Conservation (phyloP, 2,329 filamentous ascomycete genomes). For the Diaporthe sp. region DNA sequence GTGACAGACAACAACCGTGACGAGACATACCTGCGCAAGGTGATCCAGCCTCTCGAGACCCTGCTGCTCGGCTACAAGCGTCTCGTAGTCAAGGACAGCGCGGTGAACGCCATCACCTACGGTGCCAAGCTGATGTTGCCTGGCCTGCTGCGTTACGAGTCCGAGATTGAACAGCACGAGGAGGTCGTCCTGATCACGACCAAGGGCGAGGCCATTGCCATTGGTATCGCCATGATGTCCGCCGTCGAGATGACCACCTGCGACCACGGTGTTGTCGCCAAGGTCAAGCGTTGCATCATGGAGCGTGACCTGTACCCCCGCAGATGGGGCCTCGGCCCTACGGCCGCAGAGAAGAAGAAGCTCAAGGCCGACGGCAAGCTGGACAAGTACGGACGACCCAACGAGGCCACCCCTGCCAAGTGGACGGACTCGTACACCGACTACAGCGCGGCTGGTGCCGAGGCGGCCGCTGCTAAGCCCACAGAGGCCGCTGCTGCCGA, state of each 20-base stretch:
- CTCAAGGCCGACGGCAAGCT: slow-evolving; percentile 98
- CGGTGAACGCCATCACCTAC: slow-evolving; percentile 97
- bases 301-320: slow-evolving; percentile 97
- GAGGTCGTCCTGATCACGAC: slow-evolving; percentile 99
- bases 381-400: slow-evolving; percentile 95
- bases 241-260: slow-evolving; percentile 97
- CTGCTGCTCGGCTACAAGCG: slow-evolving; percentile 95
- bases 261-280: slow-evolving; percentile 97
- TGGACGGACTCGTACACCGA: slow-evolving; percentile 96
- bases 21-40: slow-evolving; percentile 90
- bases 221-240: slow-evolving; percentile 97
- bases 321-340: slow-evolving; percentile 95
- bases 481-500: slow-evolving; percentile 60
- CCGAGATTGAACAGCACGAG: slow-evolving; percentile 92
- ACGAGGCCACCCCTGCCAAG: slow-evolving; percentile 92
- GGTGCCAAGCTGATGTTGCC: slow-evolving; percentile 99
- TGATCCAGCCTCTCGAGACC: slow-evolving; percentile 93
- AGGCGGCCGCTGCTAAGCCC: slow-evolving; percentile 53
- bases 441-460: slow-evolving; percentile 71
- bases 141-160: slow-evolving; percentile 91
- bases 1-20: slow-evolving; percentile 88
- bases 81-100: slow-evolving; percentile 96
- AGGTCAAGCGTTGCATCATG: slow-evolving; percentile 99
- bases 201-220: slow-evolving; percentile 97
- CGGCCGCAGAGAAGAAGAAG: slow-evolving; percentile 99